Evolutionary conservation across 2,329 filamentous ascomycete genomes (phyloP), one percentile per base, ranked within the genome.

Genomic region (Cladosporium sp.): DNA sequence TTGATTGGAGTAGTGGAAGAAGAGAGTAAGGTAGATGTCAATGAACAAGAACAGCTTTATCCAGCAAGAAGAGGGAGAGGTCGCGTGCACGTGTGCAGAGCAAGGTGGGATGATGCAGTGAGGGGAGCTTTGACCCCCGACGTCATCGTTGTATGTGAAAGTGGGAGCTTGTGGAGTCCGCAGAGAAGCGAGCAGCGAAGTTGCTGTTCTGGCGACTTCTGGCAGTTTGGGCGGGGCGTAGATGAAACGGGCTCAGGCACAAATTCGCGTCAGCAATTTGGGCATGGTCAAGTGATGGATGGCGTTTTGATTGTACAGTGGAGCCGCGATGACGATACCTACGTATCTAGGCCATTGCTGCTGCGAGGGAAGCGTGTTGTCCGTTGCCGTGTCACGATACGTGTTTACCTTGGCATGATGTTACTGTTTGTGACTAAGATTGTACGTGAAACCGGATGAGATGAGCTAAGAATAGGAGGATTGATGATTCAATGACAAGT

Each of bases 41-140:
- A 42, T 43, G 37, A 37, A 48, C 45, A 34, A 38, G 24, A 30
- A 44, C 44, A 44, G 47, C 39, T 47, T 50, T 51, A 24, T 40
- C 37, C 44, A 43, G 43, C 22, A 19, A 15, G 18, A 18, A 44
- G 17, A 13, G 34, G 38, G 37, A 34, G 15, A 47, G 44, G 45
- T 48, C 45, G 45, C 45, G 45, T 48, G 45, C 32, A 27, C 22
- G 22, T 27, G 22, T 27, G 5, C 5, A 27, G 22, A 27, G 22
- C 48, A 24, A 34, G 45, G 39, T 53, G 51, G 39, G 41, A 42
- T 38, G 51, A 53, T 30, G 50, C 44, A 32, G 32, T 34, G 8
- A 50, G 13, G 17, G 24, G 20, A 53, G 45, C 41, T 53, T 40
- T 40, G 45, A 19, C 41, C 45, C 44, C 41, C 20, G 24, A 48